Evolutionary conservation across 352 stramenopile genomes (phyloP).

Genomic region (Globisporangium radiosum): DNA sequence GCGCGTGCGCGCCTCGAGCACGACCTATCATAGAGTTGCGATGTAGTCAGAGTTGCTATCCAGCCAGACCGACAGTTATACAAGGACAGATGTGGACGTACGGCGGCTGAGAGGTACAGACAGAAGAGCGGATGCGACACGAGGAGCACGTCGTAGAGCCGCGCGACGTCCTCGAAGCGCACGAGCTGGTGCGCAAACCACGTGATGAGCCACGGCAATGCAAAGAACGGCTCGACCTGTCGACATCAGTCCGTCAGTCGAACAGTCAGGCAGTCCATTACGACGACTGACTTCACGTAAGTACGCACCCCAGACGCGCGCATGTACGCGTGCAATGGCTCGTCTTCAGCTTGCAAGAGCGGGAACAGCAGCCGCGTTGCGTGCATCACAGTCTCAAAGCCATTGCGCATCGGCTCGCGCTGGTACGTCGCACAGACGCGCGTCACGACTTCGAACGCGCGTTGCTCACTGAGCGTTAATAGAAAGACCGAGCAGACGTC

Average conservation of each 20-base stretch:
- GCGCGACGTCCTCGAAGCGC: conserved; percentile 80
- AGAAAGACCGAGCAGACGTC: conserved; percentile 88
- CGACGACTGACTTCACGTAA: neutral
- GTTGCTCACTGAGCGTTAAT: conserved; percentile 72
- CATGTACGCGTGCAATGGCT: conserved; percentile 58
- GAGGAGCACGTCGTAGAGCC: conserved; percentile 93
- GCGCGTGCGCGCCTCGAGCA: conserved; percentile 42
- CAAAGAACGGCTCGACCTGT: conserved; percentile 92
- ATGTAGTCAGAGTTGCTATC: too few relatives aligned
- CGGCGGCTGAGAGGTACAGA: conserved; percentile 86
- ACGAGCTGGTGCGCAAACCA: conserved; percentile 93
- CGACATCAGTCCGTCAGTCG: conserved; percentile 2
- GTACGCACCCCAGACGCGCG: conserved; percentile 39
- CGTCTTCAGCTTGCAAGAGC: conserved; percentile 56
- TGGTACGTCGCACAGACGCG: conserved; percentile 84
- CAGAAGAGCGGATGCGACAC: conserved; percentile 89
- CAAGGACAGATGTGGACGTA: conserved; percentile 8
- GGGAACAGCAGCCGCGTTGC: conserved; percentile 63
- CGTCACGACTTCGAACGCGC: conserved; percentile 53
- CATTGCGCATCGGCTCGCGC: conserved; percentile 77
- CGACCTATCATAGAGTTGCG: conserved; percentile 18
- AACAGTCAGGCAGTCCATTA: neutral
- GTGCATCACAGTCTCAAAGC: conserved; percentile 79
- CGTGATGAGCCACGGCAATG: conserved; percentile 91
- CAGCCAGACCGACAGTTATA: too few relatives aligned